Base-by-base conservation (phyloP, 495 filamentous ascomycete species). In the Chaetomidium leptoderma region DNA sequence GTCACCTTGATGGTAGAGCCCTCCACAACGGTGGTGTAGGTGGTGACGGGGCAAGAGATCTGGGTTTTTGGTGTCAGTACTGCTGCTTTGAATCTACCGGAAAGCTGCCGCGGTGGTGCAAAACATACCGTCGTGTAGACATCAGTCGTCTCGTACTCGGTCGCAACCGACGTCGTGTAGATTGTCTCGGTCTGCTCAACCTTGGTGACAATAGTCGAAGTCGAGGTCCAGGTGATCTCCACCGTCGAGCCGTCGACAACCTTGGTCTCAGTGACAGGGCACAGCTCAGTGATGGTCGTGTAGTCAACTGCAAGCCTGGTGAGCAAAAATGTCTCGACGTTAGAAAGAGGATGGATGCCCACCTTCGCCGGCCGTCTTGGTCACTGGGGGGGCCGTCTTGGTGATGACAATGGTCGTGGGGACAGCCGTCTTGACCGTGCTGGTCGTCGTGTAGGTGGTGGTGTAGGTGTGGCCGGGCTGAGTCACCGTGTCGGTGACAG, bases 371-470 rank as follows among this genome's bases (percentile, higher is more conserved):
- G 27, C 40, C 13, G 63, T 64, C 61, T 66, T 60, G 30, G 64
- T 66, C 9, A 62, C 59, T 6, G 65, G 53, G n/a, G 65, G 63
- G 1, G 42, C 64, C 33, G 60, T 63, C 47, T 60, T 43, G 57
- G 60, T 68, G 17, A 62, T 53, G 23, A 58, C 53, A 51, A 64
- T 59, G 32, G 61, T 63, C 5, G 68, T 69, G 11, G 66, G 68
- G 7, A 68, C 61, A 19, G 37, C 39, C 7, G 65, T 62, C 59
- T 69, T 55, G 43, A 70, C 59, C 51, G 70, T 72, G 55, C 65
- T 70, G 58, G 75, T 71, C 45, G 79, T 76, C 32, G 77, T 76
- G 66, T 76, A 78, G 39, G 77, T 78, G 24, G 69, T 73, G 29
- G 69, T 71, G 61, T 72, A 66, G 36, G 74, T 73, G 35, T 65